Evolutionary conservation across 208 protist genomes (phyloP).

Genomic region (Trypanosoma vivax): DNA sequence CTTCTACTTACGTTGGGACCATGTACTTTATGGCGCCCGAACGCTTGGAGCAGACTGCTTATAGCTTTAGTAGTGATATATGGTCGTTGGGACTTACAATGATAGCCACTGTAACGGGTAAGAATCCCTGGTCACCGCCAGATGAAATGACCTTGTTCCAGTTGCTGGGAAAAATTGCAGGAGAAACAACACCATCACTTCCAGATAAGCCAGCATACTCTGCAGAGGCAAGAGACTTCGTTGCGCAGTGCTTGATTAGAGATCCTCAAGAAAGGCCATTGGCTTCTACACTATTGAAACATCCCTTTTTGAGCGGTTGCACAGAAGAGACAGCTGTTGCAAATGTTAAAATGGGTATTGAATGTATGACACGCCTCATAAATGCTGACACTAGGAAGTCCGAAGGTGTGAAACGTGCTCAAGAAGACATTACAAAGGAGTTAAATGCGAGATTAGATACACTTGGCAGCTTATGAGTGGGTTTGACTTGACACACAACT

Average conservation of each 20-base stretch:
- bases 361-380: conserved; percentile 82
- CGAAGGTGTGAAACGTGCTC: conserved; percentile 32
- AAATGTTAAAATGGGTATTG: conserved; percentile 77
- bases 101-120: conserved; percentile 70
- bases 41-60: conserved; percentile 79
- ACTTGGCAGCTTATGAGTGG: conserved; percentile 30
- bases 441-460: conserved; percentile 68
- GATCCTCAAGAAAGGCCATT: conserved; percentile 61
- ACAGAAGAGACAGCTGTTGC: conserved; percentile 60
- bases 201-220: conserved; percentile 58
- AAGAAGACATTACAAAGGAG: conserved; percentile 56
- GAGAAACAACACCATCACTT: conserved; percentile 65
- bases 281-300: conserved; percentile 66
- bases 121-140: conserved; percentile 82
- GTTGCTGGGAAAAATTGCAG: conserved; percentile 70
- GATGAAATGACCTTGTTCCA: conserved; percentile 87
- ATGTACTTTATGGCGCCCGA: conserved; percentile 94
- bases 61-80: conserved; percentile 90
- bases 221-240: conserved; percentile 62
- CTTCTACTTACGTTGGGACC: conserved; percentile 90
- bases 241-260: conserved; percentile 63
- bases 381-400: conserved; percentile 72
- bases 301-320: conserved; percentile 66
- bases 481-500: background rate
- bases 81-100: conserved; percentile 90